Base-by-base conservation (phyloP, 345 rosid genomes). In the Salix udensis region DNA sequence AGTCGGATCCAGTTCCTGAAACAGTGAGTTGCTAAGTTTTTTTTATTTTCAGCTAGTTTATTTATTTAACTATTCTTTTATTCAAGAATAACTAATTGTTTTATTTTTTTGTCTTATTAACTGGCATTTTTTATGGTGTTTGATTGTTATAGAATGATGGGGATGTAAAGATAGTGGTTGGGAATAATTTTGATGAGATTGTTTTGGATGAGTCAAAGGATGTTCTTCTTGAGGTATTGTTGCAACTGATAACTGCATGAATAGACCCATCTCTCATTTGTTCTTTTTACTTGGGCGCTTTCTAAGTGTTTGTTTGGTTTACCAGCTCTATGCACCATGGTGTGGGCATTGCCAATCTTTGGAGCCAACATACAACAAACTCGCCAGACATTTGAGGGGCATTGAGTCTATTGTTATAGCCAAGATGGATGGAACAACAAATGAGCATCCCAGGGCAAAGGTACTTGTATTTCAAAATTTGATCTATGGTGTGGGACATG, bases 401-500 rank as follows among this genome's bases (percentile, higher is more conserved):
- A 89, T 96, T 74, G 94, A 96, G 62, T 94, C 98, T 62, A 73
- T 96, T 64, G 91, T 96, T 76, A 88, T 96, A 71, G 95, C 99
- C 48, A 96, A 94, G 92, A 96, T 96, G 97, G 99, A 96, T 78
- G 99, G 99, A 78, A 91, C 99, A 81, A 91, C 97, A 65, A 96
- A 96, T 73, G 99, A 96, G 80, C 98, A 96, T 73, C 99, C 98
- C 79, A 87, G 89, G 83, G 99, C 97, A 72, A 96, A 94, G 98
- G 99, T 96, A 90, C 79, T 46, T 13, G 50, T 46, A 13, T 39
- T 37, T 15, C 52, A 23, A 73, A 73, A 72, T 37, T 68, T 62
- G 50, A 67, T 70, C 6, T 30, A 30, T 24, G 21, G 21, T 34
- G 42, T 34, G 50, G 68, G 58, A 48, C 39, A 11, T 55, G 18